These are phyloP conservation scores for Trifolium subterraneum DNA, from an alignment of 306 rosid genomes.

Conservation along the genomic window DNA sequence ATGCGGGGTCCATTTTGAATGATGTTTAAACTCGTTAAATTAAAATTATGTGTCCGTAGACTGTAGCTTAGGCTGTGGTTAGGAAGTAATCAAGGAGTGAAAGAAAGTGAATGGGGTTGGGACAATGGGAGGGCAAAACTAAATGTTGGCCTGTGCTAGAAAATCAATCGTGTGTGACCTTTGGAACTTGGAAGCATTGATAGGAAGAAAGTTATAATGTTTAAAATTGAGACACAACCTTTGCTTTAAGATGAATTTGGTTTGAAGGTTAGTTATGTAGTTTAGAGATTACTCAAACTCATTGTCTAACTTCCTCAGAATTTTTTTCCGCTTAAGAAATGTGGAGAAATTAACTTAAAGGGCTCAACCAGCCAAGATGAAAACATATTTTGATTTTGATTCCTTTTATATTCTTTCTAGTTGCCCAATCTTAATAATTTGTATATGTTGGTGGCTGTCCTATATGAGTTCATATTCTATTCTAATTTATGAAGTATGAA, in stretches of 20 bases:
- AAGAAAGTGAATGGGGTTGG: not conserved
- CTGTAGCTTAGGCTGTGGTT: not conserved
- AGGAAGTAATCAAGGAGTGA: slow-evolving; percentile 13
- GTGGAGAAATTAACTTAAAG: not conserved
- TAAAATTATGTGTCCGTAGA: slow-evolving; percentile 3
- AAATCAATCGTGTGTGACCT: not conserved
- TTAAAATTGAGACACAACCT: not conserved
- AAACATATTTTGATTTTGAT: not conserved
- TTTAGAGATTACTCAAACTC: not conserved
- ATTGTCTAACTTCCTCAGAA: not conserved
- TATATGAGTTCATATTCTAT: slow-evolving; percentile 50
- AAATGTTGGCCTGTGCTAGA: not conserved
- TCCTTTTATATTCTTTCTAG: slow-evolving; percentile 1
- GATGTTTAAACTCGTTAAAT: slow-evolving; percentile 4
- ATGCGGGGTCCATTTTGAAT: not conserved
- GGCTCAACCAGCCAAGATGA: not conserved
- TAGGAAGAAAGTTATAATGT: slow-evolving; percentile 9
- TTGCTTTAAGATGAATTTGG: not conserved
- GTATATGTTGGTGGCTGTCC: not conserved
- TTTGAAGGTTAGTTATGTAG: slow-evolving; percentile 10
- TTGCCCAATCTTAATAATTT: slow-evolving; percentile 3
- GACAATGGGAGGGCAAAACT: not conserved
- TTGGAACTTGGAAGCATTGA: not conserved
- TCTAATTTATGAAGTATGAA: slow-evolving; percentile 19
- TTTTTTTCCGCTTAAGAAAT: not conserved